Evolutionary conservation across 805 yeast species (phyloP), one percentile per base, ranked within the genome.

Genomic region (Ogataea paraovalis): DNA sequence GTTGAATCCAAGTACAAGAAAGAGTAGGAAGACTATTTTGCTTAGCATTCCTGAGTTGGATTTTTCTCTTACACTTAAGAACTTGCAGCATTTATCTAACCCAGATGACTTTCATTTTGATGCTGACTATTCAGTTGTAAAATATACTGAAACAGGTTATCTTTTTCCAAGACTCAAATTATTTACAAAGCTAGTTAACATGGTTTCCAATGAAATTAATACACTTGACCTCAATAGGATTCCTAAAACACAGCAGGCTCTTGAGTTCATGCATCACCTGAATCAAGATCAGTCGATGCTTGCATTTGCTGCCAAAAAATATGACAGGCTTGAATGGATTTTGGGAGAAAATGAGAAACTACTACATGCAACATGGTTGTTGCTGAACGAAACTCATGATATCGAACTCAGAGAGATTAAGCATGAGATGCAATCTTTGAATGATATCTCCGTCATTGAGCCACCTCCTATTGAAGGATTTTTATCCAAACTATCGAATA

Each of bases 391-490:
- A 48, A 71, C 77, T 9, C 80, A 78, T 57, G 72, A 69, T 37
- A 60, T 90, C n/a, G 92, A 90, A 59, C 62, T 85, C 19, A 69
- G 95, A 38, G 72, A 68, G 18, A 59, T 74, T 22, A 54, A 60
- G 14, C 74, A 73, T 45, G 71, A 72, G 47, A 69, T 78, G 3
- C 59, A 68, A 43, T 34, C 39, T 2, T 58, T 71, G 1, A 33
- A 54, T 28, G 56, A 53, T 16, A 65, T 61, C 2, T 46, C 49
- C 8, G 8, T 72, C 18, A 42, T 53, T 0, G 96, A 85, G 59
- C 97, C 97, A 0, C 44, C 67, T 0, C 83, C 96, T 0, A 64
- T 89, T 9, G 98, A 92, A 66, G 98, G 98, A 0, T 90, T 86
- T 60, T 62, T 91, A 19, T 68, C 78, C 2, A 73, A 83, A 43